These are phyloP conservation scores for Pseudonitzschia multiseries DNA, from an alignment of 108 stramenopile genomes.

Conservation along the genomic window DNA sequence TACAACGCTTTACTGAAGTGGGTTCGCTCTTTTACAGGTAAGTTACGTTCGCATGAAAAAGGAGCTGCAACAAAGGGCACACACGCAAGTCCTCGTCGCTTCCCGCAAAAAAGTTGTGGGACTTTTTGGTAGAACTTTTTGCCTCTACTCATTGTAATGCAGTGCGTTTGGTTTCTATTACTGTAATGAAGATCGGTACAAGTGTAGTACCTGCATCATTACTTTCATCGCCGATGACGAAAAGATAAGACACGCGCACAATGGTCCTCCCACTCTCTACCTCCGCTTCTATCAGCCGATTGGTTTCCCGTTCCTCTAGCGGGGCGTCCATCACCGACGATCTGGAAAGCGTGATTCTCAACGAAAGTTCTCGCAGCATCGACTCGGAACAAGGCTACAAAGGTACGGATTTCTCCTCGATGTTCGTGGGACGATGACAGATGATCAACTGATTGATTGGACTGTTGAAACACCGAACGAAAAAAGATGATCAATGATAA, in stretches of 20 bases:
- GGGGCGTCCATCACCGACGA: neutral
- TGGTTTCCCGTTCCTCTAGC: neutral
- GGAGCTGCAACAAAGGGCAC: too few species aligned
- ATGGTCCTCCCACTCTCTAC: slow-evolving; percentile 3
- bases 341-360: slow-evolving; percentile 3
- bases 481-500: neutral
- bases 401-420: slow-evolving; percentile 9
- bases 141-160: too few species aligned
- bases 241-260: neutral
- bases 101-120: too few species aligned
- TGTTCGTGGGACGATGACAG: neutral
- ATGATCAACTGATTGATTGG: neutral
- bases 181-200: too few species aligned
- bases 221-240: too few species aligned
- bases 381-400: slow-evolving; percentile 6
- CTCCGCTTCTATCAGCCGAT: slow-evolving; percentile 7
- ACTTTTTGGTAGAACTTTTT: too few species aligned
- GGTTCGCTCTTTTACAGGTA: too few species aligned
- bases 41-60: too few species aligned
- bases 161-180: too few species aligned
- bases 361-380: neutral
- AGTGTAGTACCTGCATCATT: too few species aligned
- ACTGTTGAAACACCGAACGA: neutral
- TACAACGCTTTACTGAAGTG: too few species aligned
- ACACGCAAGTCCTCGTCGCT: too few species aligned